A percentile compares a stretch with the other conserved stretches of the same genome.
Conservation (phyloP, 2,329 filamentous ascomycete genomes). For the Dothideomycetidae sp. region DNA sequence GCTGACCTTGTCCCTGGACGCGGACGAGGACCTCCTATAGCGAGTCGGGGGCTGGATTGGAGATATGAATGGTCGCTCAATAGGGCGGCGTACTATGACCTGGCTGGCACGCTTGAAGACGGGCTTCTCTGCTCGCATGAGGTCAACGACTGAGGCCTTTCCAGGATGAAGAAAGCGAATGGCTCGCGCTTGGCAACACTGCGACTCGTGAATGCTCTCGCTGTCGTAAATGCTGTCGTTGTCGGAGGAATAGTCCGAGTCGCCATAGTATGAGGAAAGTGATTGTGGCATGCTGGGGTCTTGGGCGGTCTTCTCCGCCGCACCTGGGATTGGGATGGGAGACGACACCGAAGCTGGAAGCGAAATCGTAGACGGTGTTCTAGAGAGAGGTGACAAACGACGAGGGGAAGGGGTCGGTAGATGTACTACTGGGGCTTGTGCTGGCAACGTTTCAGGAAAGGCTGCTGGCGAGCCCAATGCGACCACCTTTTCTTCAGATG, state of each 20-base stretch:
- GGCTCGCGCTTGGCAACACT: slow-evolving; percentile 6
- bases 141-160: slow-evolving; percentile 6
- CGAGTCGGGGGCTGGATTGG: slow-evolving; percentile 7
- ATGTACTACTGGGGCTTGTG: slow-evolving; percentile 9
- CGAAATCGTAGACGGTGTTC: slow-evolving; percentile 3
- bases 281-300: slow-evolving; percentile 7
- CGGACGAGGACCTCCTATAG: slow-evolving; percentile 7
- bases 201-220: slow-evolving; percentile 6
- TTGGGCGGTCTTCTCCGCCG: not conserved
- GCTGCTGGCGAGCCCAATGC: slow-evolving; percentile 3
- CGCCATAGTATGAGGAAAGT: slow-evolving; percentile 7
- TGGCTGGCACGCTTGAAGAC: slow-evolving; percentile 9
- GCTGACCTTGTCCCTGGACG: slow-evolving; percentile 1
- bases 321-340: not conserved
- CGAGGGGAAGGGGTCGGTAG: slow-evolving; percentile 5
- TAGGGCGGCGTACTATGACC: slow-evolving; percentile 7
- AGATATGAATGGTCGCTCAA: slow-evolving; percentile 7
- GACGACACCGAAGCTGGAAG: not conserved
- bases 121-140: slow-evolving; percentile 9
- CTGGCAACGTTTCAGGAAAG: slow-evolving; percentile 5
- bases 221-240: slow-evolving; percentile 5
- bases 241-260: slow-evolving; percentile 3
- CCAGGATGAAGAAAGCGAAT: slow-evolving; percentile 7
- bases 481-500: not conserved
- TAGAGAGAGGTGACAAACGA: not conserved